These are phyloP conservation scores for Canavalia gladiata DNA, from an alignment of 306 rosid genomes.

Conservation along the genomic window DNA sequence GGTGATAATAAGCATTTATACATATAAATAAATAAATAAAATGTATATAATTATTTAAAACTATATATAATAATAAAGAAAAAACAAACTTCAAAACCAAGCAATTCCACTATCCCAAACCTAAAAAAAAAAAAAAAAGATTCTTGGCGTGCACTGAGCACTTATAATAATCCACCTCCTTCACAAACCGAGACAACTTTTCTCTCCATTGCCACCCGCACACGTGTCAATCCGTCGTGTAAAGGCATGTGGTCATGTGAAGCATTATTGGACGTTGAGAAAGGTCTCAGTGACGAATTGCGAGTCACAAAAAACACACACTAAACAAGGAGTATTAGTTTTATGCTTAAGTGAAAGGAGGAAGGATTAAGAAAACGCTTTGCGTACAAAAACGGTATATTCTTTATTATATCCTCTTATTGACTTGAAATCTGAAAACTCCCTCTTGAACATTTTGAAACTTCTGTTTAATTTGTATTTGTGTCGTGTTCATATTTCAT, in stretches of 20 bases:
- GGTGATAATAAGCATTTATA: slow-evolving; percentile 19
- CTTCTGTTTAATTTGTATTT: not conserved
- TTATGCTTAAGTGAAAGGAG: not conserved
- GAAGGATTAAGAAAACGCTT: not conserved
- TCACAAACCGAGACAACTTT: slow-evolving; percentile 59
- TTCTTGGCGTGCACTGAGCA: slow-evolving; percentile 81
- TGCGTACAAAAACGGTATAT: not conserved
- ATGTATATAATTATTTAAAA: not conserved
- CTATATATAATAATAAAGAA: slow-evolving; percentile 40
- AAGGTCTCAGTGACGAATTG: slow-evolving; percentile 56
- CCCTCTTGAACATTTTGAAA: not conserved
- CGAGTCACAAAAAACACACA: slow-evolving; percentile 43
- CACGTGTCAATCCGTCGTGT: slow-evolving; percentile 64
- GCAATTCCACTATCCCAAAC: slow-evolving; percentile 58
- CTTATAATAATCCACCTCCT: slow-evolving; percentile 50
- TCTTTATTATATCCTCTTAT: slow-evolving; percentile 18
- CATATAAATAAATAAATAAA: slow-evolving; percentile 2
- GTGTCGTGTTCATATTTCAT: not conserved
- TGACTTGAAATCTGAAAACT: not conserved
- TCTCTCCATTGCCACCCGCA: slow-evolving; percentile 33
- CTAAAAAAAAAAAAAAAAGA: slow-evolving; percentile 48
- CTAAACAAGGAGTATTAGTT: slow-evolving; percentile 36
- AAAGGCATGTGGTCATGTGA: slow-evolving; percentile 77
- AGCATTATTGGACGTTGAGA: slow-evolving; percentile 72
- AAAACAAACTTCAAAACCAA: slow-evolving; percentile 70